These are phyloP conservation scores for Naganishia albida DNA, from an alignment of 1,284 basidiomycete genomes.

Conservation along the genomic window DNA sequence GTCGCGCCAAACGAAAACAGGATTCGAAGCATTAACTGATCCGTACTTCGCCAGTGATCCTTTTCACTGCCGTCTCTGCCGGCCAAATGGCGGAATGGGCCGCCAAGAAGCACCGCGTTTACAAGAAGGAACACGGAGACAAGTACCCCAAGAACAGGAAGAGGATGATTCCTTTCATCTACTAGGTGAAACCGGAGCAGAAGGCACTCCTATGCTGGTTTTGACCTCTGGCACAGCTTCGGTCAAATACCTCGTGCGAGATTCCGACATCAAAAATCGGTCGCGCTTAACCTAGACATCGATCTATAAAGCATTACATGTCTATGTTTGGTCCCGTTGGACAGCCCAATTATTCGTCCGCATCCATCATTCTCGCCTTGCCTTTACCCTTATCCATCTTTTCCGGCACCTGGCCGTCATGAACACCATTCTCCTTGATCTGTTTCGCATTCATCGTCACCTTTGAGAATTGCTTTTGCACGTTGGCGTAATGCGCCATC, in stretches of 20 bases:
- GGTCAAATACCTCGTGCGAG: too few relatives aligned
- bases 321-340: too few relatives aligned
- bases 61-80: conserved; percentile 70
- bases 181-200: conserved; percentile 44
- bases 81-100: conserved; percentile 87
- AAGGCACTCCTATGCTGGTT: too few relatives aligned
- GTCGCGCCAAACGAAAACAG: conserved; percentile 41
- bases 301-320: too few relatives aligned
- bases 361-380: conserved; percentile 16
- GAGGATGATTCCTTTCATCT: conserved; percentile 76
- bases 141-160: conserved; percentile 75
- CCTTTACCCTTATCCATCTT: conserved; percentile 28
- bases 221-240: too few relatives aligned
- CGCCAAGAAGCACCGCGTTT: conserved; percentile 82
- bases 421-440: conserved; percentile 15
- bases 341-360: background rate
- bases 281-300: too few relatives aligned
- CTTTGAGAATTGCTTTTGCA: conserved; percentile 67
- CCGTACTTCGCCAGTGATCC: conserved; percentile 58
- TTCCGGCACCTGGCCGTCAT: background rate
- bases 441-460: conserved; percentile 34
- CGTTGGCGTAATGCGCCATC: conserved; percentile 78
- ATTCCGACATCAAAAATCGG: too few relatives aligned
- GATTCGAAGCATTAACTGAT: background rate
- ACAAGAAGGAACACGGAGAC: conserved; percentile 90